Base-by-base conservation (phyloP, 139 green algal species). In the Edaphochlamys debaryana region DNA sequence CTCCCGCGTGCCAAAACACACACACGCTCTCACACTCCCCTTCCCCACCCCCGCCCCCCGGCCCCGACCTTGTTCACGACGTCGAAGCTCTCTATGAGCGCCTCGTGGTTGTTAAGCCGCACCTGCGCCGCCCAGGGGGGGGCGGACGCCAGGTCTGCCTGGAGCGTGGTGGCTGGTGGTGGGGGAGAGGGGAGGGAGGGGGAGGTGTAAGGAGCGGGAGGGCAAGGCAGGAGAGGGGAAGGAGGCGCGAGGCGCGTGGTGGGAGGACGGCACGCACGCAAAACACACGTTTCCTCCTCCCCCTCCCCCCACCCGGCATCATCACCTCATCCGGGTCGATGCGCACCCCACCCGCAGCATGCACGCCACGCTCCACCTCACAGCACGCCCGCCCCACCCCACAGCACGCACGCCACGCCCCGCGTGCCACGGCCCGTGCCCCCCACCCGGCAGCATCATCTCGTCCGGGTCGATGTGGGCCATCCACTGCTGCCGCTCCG, bases 391-490 rank as follows among this genome's bases (percentile, higher is more conserved):
- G n/a, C n/a, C n/a, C n/a, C n/a, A n/a, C n/a, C n/a, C n/a, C n/a
- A n/a, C n/a, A n/a, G n/a, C n/a, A n/a, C n/a, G n/a, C n/a, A n/a
- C n/a, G n/a, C n/a, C n/a, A n/a, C n/a, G n/a, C n/a, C n/a, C n/a
- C n/a, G n/a, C n/a, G n/a, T n/a, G n/a, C n/a, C n/a, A n/a, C n/a
- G n/a, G n/a, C n/a, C n/a, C n/a, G n/a, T n/a, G n/a, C n/a, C n/a
- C n/a, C 75, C 15, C 30, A 81, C 75, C 41, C 29, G 75, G 75
- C 19, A 81, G 23, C 40, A 71, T 22, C 40, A 81, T 30, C 58
- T 81, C 75, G 34, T 81, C 75, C 40, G 40, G 52, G 42, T 81
- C 75, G 22, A 81, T 71, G 75, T 81, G 75, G 60, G 45, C 45
- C 58, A 81, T 71, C 75, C 75, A 81, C 30, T 81, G n/a, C 13